Percentiles rank a stretch among this genome's conserved stretches.
These are phyloP conservation scores for Aureobasidium sp. DNA, from an alignment of 2,329 filamentous ascomycete species.

Conservation along the genomic window DNA sequence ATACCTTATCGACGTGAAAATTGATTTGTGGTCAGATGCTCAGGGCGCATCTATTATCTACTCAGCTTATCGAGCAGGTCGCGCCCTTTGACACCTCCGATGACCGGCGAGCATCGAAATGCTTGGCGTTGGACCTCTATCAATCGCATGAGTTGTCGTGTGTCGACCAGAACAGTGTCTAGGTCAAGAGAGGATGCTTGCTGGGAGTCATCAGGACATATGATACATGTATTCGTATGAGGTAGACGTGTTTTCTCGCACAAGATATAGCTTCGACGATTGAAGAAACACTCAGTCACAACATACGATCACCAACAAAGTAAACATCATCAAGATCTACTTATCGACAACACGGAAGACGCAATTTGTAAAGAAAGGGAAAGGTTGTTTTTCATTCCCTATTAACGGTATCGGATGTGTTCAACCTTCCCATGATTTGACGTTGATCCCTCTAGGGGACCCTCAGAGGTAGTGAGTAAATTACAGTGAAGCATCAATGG, in stretches of 20 bases:
- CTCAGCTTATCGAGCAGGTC: not conserved
- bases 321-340: not conserved
- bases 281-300: too few species aligned
- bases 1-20: too few species aligned
- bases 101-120: not conserved
- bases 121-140: not conserved
- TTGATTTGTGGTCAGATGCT: too few species aligned
- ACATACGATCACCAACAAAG: not conserved
- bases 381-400: not conserved
- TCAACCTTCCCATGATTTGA: not conserved
- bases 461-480: not conserved
- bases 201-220: too few species aligned
- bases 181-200: not conserved
- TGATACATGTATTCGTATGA: too few species aligned
- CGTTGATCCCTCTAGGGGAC: not conserved
- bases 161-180: not conserved
- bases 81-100: constrained; percentile 3
- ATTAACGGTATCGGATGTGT: constrained; percentile 1
- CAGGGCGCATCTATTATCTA: not conserved
- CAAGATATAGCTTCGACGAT: too few species aligned
- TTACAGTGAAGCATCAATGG: constrained; percentile 7
- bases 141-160: not conserved
- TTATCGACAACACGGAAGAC: not conserved
- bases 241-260: too few species aligned
- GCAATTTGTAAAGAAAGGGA: not conserved